phyloP scores from a whole-genome alignment of 2,329 filamentous ascomycete genomes.

The Diatrype stigma region DNA sequence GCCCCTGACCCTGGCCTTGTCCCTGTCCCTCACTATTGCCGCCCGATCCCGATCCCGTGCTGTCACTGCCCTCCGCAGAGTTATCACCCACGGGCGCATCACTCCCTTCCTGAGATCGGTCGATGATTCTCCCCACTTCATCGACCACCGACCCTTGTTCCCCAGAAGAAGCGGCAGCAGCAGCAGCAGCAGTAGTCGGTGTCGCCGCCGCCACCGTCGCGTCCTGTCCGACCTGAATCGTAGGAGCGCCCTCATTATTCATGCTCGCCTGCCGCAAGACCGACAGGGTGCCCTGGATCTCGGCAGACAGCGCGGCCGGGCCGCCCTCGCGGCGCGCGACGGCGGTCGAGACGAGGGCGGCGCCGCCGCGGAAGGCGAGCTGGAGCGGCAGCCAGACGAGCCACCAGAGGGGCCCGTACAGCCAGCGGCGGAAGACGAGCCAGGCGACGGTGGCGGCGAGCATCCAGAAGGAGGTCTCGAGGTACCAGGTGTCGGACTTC shows the following conservation, averaged over 20 bases:
- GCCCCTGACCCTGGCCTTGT: constrained; percentile 16
- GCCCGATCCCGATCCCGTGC: background rate
- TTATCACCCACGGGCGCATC: constrained; percentile 3
- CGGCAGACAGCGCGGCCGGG: constrained; percentile 21
- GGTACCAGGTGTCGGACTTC: constrained; percentile 97
- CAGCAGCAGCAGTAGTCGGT: constrained; percentile 16
- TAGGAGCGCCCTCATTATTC: constrained; percentile 43
- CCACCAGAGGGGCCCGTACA: constrained; percentile 92
- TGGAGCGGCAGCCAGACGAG: constrained; percentile 79
- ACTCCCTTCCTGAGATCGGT: constrained; percentile 23
- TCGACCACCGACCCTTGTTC: constrained; percentile 44
- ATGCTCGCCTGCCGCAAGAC: constrained; percentile 18
- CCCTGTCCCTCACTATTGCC: background rate
- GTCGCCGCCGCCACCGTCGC: constrained; percentile 15
- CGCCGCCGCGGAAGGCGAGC: constrained; percentile 55
- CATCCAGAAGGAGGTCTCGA: constrained; percentile 84
- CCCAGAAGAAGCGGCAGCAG: too few relatives aligned
- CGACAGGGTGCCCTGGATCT: constrained; percentile 8
- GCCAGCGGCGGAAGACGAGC: constrained; percentile 76
- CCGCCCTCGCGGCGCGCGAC: constrained; percentile 36
- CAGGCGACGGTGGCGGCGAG: constrained; percentile 73
- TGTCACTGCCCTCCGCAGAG: background rate
- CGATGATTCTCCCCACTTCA: constrained; percentile 52
- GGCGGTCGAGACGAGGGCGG: constrained; percentile 51
- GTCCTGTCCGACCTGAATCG: constrained; percentile 41